Conservation (phyloP, 495 filamentous ascomycete species). For the Daldinia vernicosa region DNA sequence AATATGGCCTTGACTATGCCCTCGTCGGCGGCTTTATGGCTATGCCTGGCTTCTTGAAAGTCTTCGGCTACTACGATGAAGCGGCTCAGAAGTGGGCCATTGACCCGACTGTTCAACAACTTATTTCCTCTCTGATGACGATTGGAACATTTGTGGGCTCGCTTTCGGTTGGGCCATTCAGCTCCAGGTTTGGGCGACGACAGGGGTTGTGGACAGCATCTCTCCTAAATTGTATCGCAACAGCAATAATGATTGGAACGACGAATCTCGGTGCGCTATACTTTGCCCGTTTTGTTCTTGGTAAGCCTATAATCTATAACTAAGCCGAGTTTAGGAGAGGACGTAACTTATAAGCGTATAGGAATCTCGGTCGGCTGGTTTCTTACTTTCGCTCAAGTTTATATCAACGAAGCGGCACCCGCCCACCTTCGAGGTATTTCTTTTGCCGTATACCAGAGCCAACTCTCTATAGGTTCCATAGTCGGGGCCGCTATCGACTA, state of each 20-base stretch:
- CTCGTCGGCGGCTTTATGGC: conserved; percentile 51
- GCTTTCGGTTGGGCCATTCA: conserved; percentile 57
- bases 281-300: conserved; percentile 58
- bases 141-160: conserved; percentile 62
- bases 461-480: conserved; percentile 58
- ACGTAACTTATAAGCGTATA: conserved; percentile 9
- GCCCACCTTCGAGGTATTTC: conserved; percentile 57
- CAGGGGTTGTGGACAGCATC: conserved; percentile 53
- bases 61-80: conserved; percentile 54
- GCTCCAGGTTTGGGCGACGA: conserved; percentile 54
- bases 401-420: conserved; percentile 57
- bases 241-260: conserved; percentile 60
- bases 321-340: too few relatives aligned
- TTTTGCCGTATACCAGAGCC: conserved; percentile 49
- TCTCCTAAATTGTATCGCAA: conserved; percentile 53
- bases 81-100: conserved; percentile 42
- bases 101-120: conserved; percentile 59
- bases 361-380: conserved; percentile 61
- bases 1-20: conserved; percentile 53
- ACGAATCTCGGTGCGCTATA: conserved; percentile 58
- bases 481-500: conserved; percentile 65
- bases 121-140: conserved; percentile 61
- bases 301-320: conserved; percentile 21
- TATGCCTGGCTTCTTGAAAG: conserved; percentile 58
- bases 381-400: conserved; percentile 63